Base-by-base conservation (phyloP, 192 early-diverging fungal genomes). In the Glomus cerebriforme region DNA sequence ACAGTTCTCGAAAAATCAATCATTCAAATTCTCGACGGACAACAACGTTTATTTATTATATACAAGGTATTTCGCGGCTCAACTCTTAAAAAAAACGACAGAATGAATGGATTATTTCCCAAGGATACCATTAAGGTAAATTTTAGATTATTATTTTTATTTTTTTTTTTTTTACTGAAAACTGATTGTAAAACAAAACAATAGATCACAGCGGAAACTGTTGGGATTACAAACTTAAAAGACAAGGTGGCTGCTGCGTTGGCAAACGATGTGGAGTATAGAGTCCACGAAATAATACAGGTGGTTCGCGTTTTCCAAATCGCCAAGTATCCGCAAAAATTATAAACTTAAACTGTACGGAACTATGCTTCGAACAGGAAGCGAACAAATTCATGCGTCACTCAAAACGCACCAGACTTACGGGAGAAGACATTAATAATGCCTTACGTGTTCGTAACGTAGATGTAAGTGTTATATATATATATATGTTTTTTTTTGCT, bases 381-480 rank as follows among this genome's bases (percentile, higher is more conserved):
- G 95, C 96, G 1, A 87, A 85, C 79, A 99, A 99, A 87, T 98
- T 98, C 82, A 99, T 99, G 98, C 91, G 93, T 43, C 98, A 98
- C 77, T 92, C 94, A 7, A 93, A 94, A 81, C 88, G 97, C 66
- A 89, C 92, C 35, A 93, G 91, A 80, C 82, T 99, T 39, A 87
- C 85, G 0, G 89, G 95, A 0, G 90, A 94, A 34, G 97, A 99
- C 73, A 91, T 99, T 69, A 96, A 97, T 83, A 84, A 90, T 73
- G 98, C 98, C 0, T 87, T 99, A 60, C 89, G 91, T 24, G 93
- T 98, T 19, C 88, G 92, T 54, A 98, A 98, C 79, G 92, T 98
- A 17, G 97, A 99, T 83, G 92, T 93, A 81, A n/a, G 34, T 73
- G 17, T n/a, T n/a, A 3, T 27, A 9, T 78, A 27, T 34, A n/a